Evolutionary conservation across 345 rosid species (phyloP), one percentile per base, ranked within the genome.

Genomic region (Gossypium australe): DNA sequence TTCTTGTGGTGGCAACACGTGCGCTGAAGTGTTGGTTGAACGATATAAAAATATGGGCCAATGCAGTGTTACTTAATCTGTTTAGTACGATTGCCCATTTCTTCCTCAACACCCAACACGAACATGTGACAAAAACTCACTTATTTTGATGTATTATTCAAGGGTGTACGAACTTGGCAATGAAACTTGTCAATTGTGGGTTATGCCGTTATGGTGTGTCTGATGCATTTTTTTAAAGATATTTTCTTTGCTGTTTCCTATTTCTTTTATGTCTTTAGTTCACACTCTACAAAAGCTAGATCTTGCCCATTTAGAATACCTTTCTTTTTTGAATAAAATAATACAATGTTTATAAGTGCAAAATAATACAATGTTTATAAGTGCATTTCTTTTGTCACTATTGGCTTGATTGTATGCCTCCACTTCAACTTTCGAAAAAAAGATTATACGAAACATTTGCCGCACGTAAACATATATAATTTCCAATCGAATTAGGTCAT

Each of bases 21-120:
- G 43, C 71, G 49, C 41, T 41, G 16, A 48, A 24, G 7, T 24
- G 56, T 67, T 67, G 57, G 13, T 24, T 67, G 57, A 22, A 8
- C 49, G 17, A 27, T 67, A 11, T 10, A 18, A 43, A 65, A 43
- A 18, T 44, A 65, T 43, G 29, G 70, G 70, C 52, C 52, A 43
- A 65, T 65, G 11, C 27, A 11, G 11, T 16, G 48, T 11, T 43
- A 51, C 13, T 24, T 24, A 48, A 8, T 7, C 12, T 17, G 68
- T 41, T 64, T 9, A 3, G 13, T 64, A 17, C 10, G 16, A 8
- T 14, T 25, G 43, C 72, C 16, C 24, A 49, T 51, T 44, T 49
- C 72, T 38, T 49, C n/a, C 44, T 49, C 72, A 68, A 48, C 72
- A 68, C 13, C 57, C 72, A 48, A 53, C 72, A 68, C 8, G 43